These are phyloP conservation scores for Fusarium marasasianum DNA, from an alignment of 2,329 filamentous ascomycete genomes.

Conservation along the genomic window DNA sequence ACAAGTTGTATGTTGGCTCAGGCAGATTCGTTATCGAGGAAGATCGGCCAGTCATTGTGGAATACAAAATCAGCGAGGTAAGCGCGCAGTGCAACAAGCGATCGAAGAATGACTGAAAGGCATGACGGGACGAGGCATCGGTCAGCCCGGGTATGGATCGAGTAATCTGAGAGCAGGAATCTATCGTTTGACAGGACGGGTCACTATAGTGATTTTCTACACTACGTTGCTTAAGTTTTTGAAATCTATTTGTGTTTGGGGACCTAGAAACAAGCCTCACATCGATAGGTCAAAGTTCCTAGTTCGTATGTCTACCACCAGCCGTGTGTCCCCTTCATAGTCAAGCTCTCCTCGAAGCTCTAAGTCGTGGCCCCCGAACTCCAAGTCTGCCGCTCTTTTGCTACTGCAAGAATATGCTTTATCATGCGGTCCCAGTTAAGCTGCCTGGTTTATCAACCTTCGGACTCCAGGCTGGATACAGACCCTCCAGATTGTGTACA, in stretches of 20 bases:
- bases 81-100: conserved; percentile 37
- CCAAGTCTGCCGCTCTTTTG: conserved; percentile 35
- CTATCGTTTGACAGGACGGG: neutral
- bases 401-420: conserved; percentile 35
- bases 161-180: neutral
- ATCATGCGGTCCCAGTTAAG: neutral
- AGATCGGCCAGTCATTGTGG: conserved; percentile 48
- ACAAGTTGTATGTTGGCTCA: conserved; percentile 53
- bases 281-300: conserved; percentile 25
- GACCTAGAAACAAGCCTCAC: conserved; percentile 24
- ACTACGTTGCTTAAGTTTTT: conserved; percentile 19
- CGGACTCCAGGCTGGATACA: conserved; percentile 23
- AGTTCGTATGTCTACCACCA: conserved; percentile 7
- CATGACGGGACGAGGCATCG: neutral
- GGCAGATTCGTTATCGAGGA: conserved; percentile 52
- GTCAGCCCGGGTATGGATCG: neutral
- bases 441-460: conserved; percentile 9
- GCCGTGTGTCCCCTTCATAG: conserved; percentile 17
- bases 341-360: conserved; percentile 26
- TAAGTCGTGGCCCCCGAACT: conserved; percentile 33
- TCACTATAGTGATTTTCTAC: neutral
- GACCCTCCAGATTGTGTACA: conserved; percentile 34
- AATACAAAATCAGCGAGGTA: conserved; percentile 56
- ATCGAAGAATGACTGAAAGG: conserved; percentile 1
- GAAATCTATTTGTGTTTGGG: conserved; percentile 35